Conservation (phyloP, 495 filamentous ascomycete genomes). For the Aspergillus bridgeri region DNA sequence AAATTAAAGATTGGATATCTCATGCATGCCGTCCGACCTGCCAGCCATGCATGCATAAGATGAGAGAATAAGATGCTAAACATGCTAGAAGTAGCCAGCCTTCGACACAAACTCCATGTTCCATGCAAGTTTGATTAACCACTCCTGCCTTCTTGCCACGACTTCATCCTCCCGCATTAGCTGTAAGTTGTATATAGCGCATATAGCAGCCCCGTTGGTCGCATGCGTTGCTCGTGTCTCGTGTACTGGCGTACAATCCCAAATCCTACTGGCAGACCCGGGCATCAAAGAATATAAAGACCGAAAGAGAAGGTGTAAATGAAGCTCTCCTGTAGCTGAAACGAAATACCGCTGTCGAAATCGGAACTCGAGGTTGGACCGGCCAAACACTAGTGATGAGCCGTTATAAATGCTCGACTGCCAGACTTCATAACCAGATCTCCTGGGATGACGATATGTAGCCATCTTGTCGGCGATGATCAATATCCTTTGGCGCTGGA, state of each 20-base stretch:
- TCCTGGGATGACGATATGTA: no score
- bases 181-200: neutral
- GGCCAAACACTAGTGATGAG: neutral
- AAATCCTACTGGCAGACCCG: neutral
- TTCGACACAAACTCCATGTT: neutral
- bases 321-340: neutral
- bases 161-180: neutral
- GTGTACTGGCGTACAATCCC: neutral
- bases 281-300: neutral
- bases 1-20: neutral
- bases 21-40: neutral
- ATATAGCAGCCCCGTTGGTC: neutral
- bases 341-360: neutral
- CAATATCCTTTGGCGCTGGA: conserved; percentile 37
- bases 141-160: neutral
- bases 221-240: conserved; percentile 1
- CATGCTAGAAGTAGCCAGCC: neutral
- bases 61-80: neutral
- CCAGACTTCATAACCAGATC: no score
- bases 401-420: neutral
- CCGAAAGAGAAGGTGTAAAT: neutral
- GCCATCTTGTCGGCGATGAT: neutral
- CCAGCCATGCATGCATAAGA: neutral
- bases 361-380: neutral
- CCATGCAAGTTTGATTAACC: neutral